Conservation (phyloP, 75 land plant genomes). For the Pinus taeda region DNA sequence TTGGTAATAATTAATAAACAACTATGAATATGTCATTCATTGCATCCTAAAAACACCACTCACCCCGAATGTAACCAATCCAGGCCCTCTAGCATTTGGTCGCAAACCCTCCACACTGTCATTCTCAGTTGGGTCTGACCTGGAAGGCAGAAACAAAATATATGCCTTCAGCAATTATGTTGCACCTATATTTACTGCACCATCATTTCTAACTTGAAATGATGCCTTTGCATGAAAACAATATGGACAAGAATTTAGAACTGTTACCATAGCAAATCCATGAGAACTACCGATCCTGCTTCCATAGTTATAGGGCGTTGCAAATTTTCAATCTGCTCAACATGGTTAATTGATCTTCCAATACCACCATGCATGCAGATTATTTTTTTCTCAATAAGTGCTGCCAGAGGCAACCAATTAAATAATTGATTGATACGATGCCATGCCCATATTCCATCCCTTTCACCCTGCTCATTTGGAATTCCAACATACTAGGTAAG, state of each 20-base stretch:
- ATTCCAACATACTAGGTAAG: constrained; percentile 6
- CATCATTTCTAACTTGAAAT: background rate
- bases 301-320: constrained; percentile 99
- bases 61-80: constrained; percentile 98
- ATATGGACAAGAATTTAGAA: constrained; percentile 2
- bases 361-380: constrained; percentile 99
- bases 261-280: constrained; percentile 91
- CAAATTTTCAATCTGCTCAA: constrained; percentile 92
- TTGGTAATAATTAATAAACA: background rate
- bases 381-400: constrained; percentile 95
- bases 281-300: constrained; percentile 94
- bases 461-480: constrained; percentile 69
- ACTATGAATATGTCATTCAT: background rate
- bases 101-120: constrained; percentile 99
- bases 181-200: background rate
- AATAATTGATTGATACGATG: constrained; percentile 90
- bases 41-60: constrained; percentile 20
- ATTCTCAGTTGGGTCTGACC: constrained; percentile 99
- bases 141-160: constrained; percentile 17
- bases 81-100: constrained; percentile 99
- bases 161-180: background rate
- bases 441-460: constrained; percentile 99
- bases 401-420: constrained; percentile 98
- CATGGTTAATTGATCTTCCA: constrained; percentile 94
- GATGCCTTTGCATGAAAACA: background rate